A percentile compares a stretch with the other conserved stretches of the same genome.
Conservation (phyloP, 2,329 filamentous ascomycete genomes). For the Rhynchosporium secalis region DNA sequence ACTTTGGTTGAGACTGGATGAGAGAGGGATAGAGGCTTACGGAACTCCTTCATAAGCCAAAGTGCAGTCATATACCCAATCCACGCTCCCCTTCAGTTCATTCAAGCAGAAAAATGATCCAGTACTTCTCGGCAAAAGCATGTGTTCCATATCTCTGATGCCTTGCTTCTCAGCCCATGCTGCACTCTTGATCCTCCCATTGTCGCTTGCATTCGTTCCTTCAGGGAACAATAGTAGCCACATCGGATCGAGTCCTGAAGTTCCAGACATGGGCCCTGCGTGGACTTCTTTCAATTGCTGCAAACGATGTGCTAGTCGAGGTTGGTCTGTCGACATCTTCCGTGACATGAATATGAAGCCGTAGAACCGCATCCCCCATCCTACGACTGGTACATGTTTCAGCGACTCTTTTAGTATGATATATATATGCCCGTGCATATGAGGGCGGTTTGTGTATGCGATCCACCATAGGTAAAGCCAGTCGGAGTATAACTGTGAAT, state of each 20-base stretch:
- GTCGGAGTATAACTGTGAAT: slow-evolving; percentile 72
- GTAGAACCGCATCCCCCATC: slow-evolving; percentile 80
- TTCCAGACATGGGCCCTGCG: slow-evolving; percentile 52
- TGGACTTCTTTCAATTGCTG: slow-evolving; percentile 63
- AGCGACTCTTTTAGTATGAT: slow-evolving; percentile 89
- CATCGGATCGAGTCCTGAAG: slow-evolving; percentile 71
- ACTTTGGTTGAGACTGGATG: no score
- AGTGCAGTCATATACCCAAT: slow-evolving; percentile 90
- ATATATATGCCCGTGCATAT: slow-evolving; percentile 82
- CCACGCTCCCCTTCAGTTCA: slow-evolving; percentile 70
- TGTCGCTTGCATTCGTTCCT: slow-evolving; percentile 76
- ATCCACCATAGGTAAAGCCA: slow-evolving; percentile 95
- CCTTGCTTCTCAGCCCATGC: slow-evolving; percentile 77
- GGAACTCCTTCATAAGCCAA: slow-evolving; percentile 93
- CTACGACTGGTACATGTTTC: slow-evolving; percentile 77
- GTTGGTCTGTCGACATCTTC: slow-evolving; percentile 80
- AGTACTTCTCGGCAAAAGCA: slow-evolving; percentile 77
- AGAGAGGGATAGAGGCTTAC: slow-evolving; percentile 54
- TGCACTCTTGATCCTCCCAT: slow-evolving; percentile 69
- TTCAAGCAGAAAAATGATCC: slow-evolving; percentile 78
- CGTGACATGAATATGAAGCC: slow-evolving; percentile 91
- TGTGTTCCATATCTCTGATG: slow-evolving; percentile 69
- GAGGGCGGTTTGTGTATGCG: slow-evolving; percentile 73
- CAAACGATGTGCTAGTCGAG: slow-evolving; percentile 72
- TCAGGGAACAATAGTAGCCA: slow-evolving; percentile 89